Conservation (phyloP, 306 rosid species). For the Astragalus glycyphyllos region DNA sequence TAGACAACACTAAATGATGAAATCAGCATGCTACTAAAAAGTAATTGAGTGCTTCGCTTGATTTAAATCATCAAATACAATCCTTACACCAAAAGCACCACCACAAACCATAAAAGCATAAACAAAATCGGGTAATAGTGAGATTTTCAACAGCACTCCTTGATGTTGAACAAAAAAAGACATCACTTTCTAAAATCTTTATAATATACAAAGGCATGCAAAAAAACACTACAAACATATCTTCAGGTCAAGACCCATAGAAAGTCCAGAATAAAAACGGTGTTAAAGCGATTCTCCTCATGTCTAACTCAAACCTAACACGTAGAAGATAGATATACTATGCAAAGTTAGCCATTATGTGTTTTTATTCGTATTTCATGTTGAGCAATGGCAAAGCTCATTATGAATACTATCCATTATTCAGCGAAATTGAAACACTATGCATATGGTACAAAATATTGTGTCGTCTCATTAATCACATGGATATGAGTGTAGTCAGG, state of each 20-base stretch:
- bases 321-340: too few species aligned
- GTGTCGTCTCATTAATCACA: not conserved
- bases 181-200: too few species aligned
- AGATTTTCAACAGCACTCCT: too few species aligned
- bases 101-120: not conserved
- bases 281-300: not conserved
- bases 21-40: not conserved
- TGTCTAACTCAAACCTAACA: too few species aligned
- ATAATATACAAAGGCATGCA: too few species aligned
- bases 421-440: not conserved
- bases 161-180: too few species aligned
- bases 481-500: not conserved
- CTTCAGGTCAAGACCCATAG: too few species aligned
- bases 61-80: not conserved
- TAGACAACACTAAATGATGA: not conserved
- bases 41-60: not conserved
- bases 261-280: not conserved
- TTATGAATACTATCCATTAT: not conserved
- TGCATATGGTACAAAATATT: not conserved
- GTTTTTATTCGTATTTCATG: not conserved
- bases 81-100: not conserved
- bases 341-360: too few species aligned
- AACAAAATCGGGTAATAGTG: not conserved
- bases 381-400: not conserved
- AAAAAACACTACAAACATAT: not conserved